Evolutionary conservation across 108 stramenopile species (phyloP).

Genomic region (Pseudonitzschia multistriata): DNA sequence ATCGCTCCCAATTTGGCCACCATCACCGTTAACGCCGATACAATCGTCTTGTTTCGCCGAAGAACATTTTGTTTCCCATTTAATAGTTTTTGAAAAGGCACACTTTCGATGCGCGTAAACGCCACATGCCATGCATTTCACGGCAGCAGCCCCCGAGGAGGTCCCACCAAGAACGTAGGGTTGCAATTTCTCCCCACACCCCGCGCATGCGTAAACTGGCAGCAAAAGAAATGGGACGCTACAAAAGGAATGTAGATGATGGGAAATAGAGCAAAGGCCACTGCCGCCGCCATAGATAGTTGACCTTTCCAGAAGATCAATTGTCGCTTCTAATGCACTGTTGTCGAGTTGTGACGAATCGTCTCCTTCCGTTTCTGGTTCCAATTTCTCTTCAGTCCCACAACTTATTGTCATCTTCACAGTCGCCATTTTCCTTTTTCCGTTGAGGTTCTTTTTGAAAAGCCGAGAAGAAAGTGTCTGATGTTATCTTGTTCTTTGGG

Average conservation of each 20-base stretch:
- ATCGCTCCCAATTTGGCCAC: neutral
- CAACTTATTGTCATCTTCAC: neutral
- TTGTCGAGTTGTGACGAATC: neutral
- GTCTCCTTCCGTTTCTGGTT: neutral
- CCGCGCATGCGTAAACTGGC: constrained; percentile 53
- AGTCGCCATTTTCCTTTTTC: too few relatives aligned
- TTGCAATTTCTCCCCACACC: constrained; percentile 47
- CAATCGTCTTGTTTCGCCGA: neutral
- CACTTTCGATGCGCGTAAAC: constrained; percentile 72
- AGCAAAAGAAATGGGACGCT: constrained; percentile 46
- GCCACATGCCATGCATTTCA: constrained; percentile 67
- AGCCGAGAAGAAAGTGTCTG: too few relatives aligned
- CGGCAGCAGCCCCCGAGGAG: constrained; percentile 31
- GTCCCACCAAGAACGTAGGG: constrained; percentile 6
- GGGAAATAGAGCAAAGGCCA: constrained; percentile 33
- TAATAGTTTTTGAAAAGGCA: constrained; percentile 37
- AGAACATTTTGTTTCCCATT: constrained; percentile 34
- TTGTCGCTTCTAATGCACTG: neutral
- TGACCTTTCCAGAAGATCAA: neutral
- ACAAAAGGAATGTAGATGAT: constrained; percentile 70
- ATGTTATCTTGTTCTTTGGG: too few relatives aligned
- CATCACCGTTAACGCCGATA: neutral
- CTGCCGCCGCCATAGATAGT: neutral
- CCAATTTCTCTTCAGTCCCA: neutral
- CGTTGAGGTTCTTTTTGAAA: too few relatives aligned